These are phyloP conservation scores for Hyphodiscus hymeniophilus DNA, from an alignment of 495 filamentous ascomycete species.

Conservation along the genomic window DNA sequence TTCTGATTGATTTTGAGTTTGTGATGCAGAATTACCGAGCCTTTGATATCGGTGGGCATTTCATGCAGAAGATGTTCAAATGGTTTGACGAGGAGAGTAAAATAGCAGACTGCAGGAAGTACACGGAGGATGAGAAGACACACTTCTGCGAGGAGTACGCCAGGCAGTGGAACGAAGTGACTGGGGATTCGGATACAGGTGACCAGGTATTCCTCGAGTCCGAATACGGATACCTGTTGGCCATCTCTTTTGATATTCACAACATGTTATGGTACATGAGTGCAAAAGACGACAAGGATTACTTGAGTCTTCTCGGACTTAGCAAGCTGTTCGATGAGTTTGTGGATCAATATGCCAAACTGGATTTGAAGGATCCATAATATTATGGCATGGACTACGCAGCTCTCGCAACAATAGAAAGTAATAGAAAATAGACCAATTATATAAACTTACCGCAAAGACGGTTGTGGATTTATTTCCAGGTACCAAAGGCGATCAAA, in stretches of 20 bases:
- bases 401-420: too few relatives aligned
- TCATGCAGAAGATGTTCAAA: constrained; percentile 31
- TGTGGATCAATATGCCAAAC: constrained; percentile 18
- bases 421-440: too few relatives aligned
- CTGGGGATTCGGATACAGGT: constrained; percentile 26
- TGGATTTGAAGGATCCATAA: background rate
- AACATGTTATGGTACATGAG: constrained; percentile 30
- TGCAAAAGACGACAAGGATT: constrained; percentile 21
- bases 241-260: constrained; percentile 28
- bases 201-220: constrained; percentile 26
- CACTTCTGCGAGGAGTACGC: constrained; percentile 28
- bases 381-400: background rate
- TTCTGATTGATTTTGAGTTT: constrained; percentile 28
- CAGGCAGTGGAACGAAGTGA: constrained; percentile 22
- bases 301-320: constrained; percentile 24
- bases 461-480: too few relatives aligned
- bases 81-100: constrained; percentile 28
- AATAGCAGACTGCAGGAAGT: constrained; percentile 24
- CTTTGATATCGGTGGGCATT: constrained; percentile 29
- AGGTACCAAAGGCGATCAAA: too few relatives aligned
- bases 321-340: constrained; percentile 27
- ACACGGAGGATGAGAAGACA: constrained; percentile 27
- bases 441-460: too few relatives aligned
- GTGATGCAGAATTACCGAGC: constrained; percentile 28
- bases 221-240: constrained; percentile 25